A percentile compares a stretch with the other conserved stretches of the same genome.
These are phyloP conservation scores for Fusarium subtropicale DNA, from an alignment of 2,329 filamentous ascomycete species.

Conservation along the genomic window DNA sequence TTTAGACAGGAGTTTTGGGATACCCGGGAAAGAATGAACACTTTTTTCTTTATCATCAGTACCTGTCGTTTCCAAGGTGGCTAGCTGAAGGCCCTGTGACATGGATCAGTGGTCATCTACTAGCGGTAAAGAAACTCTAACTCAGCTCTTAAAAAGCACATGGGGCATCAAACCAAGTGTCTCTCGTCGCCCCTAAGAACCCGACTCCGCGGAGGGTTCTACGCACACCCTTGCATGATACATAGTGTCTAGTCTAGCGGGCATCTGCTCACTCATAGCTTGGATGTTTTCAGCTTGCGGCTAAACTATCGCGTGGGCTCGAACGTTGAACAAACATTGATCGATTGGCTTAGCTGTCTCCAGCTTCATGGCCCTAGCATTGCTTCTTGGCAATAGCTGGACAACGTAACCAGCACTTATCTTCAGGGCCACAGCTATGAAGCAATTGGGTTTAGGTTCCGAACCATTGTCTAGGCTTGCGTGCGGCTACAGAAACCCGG, in stretches of 20 bases:
- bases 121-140: neutral
- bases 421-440: neutral
- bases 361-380: neutral
- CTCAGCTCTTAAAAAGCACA: neutral
- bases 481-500: neutral
- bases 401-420: neutral
- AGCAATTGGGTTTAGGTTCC: neutral
- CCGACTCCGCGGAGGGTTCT: constrained; percentile 7
- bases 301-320: neutral
- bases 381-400: constrained; percentile 7
- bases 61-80: neutral
- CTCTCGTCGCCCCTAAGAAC: constrained; percentile 23
- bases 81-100: neutral
- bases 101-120: constrained; percentile 4
- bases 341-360: neutral
- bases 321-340: neutral
- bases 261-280: neutral
- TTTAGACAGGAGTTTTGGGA: constrained; percentile 41
- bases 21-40: constrained; percentile 32
- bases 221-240: constrained; percentile 17
- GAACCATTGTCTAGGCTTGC: neutral
- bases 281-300: constrained; percentile 3
- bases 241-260: neutral
- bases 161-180: constrained; percentile 1
- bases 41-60: neutral